These are phyloP conservation scores for Rugosomyces carneus DNA, from an alignment of 1,284 basidiomycete species.

Conservation along the genomic window DNA sequence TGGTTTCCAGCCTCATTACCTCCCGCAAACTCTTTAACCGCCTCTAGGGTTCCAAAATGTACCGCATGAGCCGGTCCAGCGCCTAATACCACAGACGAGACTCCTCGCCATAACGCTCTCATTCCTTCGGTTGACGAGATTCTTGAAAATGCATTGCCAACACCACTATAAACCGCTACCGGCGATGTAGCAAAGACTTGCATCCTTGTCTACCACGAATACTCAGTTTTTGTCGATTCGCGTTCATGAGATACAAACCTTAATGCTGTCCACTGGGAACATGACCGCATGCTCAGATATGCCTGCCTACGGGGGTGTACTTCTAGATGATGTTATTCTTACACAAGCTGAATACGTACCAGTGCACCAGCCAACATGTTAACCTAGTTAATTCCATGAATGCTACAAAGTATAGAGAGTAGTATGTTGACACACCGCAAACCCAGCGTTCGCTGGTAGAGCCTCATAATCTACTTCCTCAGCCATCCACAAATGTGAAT, in stretches of 20 bases:
- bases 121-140: conserved; percentile 93
- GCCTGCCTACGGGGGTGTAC: conserved; percentile 69
- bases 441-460: conserved; percentile 69
- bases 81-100: conserved; percentile 94
- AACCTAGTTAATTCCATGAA: conserved; percentile 42
- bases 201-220: conserved; percentile 85
- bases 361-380: conserved; percentile 98
- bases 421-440: conserved; percentile 43
- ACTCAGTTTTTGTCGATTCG: neutral
- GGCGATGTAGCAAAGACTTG: conserved; percentile 88
- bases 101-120: conserved; percentile 90
- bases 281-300: conserved; percentile 99
- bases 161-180: conserved; percentile 81
- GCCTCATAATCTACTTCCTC: conserved; percentile 76
- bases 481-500: conserved; percentile 29
- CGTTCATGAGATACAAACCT: conserved; percentile 44
- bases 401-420: neutral
- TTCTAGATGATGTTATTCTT: neutral
- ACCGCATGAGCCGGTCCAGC: conserved; percentile 98
- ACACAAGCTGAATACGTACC: conserved; percentile 43
- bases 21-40: conserved; percentile 89
- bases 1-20: conserved; percentile 83
- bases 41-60: conserved; percentile 96
- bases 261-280: conserved; percentile 98
- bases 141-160: conserved; percentile 82